A percentile compares a stretch with the other conserved stretches of the same genome.
Evolutionary conservation across 768 basidiomycete species (phyloP).

Genomic region (Sarcodon aspratus): DNA sequence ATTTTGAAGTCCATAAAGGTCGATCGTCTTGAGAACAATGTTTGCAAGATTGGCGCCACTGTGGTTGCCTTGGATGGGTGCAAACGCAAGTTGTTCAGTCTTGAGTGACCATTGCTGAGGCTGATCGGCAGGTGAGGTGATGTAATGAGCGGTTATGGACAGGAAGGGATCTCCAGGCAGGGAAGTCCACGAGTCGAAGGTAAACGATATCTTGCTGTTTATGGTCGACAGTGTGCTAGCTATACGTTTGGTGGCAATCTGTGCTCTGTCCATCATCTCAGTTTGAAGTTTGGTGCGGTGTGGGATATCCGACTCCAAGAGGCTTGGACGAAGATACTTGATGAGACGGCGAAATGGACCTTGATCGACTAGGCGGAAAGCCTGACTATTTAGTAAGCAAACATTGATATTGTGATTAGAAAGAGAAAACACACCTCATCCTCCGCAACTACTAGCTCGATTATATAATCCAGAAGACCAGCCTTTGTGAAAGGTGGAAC

Average conservation of each 20-base stretch:
- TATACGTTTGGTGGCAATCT: too few relatives aligned
- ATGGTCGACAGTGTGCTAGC: conserved; percentile 1
- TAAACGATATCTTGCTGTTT: conserved; percentile 1
- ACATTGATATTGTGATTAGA: not conserved
- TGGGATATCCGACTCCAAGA: too few relatives aligned
- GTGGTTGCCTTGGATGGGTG: conserved; percentile 1
- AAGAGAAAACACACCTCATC: conserved; percentile 1
- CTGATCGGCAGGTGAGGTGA: not conserved
- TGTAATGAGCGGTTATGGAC: conserved; percentile 3
- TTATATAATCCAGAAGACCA: conserved; percentile 2
- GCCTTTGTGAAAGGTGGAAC: too few relatives aligned
- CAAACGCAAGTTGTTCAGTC: not conserved
- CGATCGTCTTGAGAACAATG: conserved; percentile 1
- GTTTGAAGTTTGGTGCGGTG: too few relatives aligned
- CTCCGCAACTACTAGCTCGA: conserved; percentile 2
- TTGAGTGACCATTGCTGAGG: conserved; percentile 1
- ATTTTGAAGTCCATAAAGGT: conserved; percentile 1
- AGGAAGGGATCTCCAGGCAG: not conserved
- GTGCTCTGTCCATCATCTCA: too few relatives aligned
- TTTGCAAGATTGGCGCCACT: conserved; percentile 3
- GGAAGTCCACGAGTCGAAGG: conserved; percentile 4
- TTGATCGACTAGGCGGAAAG: not conserved
- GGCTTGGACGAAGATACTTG: too few relatives aligned
- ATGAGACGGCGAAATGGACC: too few relatives aligned
- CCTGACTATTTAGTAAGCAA: conserved; percentile 1